Base-by-base conservation (phyloP, 2,329 filamentous ascomycete genomes). In the Colletotrichum tabaci region DNA sequence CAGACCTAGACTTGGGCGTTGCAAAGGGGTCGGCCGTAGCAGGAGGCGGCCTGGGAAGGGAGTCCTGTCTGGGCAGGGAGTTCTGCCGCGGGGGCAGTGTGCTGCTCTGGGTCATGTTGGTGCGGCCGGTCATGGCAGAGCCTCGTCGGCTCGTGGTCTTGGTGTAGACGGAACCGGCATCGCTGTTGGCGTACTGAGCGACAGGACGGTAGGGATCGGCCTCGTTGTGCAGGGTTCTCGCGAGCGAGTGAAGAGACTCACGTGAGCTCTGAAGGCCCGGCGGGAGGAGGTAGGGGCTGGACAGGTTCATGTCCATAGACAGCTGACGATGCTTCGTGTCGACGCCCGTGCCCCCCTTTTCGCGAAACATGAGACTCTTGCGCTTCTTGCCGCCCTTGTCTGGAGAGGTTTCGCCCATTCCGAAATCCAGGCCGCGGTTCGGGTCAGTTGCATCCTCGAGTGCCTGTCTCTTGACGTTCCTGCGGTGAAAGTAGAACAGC, bases 391-490 rank as follows among this genome's bases (percentile, higher is more conserved):
- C 74, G 8, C 69, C 18, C 71, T 61, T 63, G 74, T 76, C 30
- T 67, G 69, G 44, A 75, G 79, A 64, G 42, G 84, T 81, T 67
- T 92, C 83, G 47, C 84, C 94, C 78, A 98, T 83, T 46, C 96
- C 96, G 79, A 98, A 99, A 81, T 99, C 96, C 79, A 98, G 88
- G 0, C 94, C 96, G 79, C 93, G 95, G 82, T 97, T 94, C 75
- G 94, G 94, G 81, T 98, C 95, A 74, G 93, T 90, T 21, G 88
- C 87, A 83, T 99, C 96, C 83, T 99, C 96, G 70, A 87, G 84
- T 66, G 87, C 86, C 74, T 94, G 87, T 77, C 90, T 94, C 79
- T 88, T 90, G 49, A 93, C 83, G 77, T 94, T 93, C 80, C 94
- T 89, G 63, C 94, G 90, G 79, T 98, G 95, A 46, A 99, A 87